phyloP scores from a whole-genome alignment of 228 moss, liverwort and hornwort species.

The Sphagnum fallax region DNA sequence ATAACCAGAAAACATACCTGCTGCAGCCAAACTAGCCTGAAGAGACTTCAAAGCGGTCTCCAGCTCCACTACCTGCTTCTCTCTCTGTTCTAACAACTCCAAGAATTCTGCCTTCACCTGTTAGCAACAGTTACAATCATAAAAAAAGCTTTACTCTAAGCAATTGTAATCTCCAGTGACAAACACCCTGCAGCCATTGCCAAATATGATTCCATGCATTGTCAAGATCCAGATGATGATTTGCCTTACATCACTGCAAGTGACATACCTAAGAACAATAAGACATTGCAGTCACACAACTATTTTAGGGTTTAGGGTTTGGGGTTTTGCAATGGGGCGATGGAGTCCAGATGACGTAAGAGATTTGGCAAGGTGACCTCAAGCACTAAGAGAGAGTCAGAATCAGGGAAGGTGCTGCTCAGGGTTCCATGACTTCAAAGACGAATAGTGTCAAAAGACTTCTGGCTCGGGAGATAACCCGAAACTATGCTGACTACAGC shows the following conservation, averaged over 20 bases:
- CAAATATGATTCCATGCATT: background rate
- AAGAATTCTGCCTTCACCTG: conserved; percentile 91
- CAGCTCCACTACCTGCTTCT: conserved; percentile 71
- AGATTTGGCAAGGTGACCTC: no score
- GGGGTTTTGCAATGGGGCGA: no score
- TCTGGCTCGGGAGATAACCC: no score
- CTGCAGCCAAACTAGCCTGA: conserved; percentile 28
- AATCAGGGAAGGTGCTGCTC: no score
- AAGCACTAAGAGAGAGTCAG: no score
- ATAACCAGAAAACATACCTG: conserved; percentile 35
- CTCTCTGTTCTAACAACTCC: conserved; percentile 53
- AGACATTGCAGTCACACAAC: background rate
- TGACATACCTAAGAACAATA: background rate
- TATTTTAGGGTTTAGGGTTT: background rate
- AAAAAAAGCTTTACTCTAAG: background rate
- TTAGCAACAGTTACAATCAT: background rate
- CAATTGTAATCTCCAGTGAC: background rate
- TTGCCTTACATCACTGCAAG: background rate
- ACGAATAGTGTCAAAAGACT: no score
- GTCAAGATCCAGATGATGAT: background rate
- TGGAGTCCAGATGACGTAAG: no score
- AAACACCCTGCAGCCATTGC: background rate
- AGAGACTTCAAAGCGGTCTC: conserved; percentile 41
- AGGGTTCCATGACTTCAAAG: no score
- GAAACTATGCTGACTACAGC: no score